Base-by-base conservation (phyloP, 2,329 filamentous ascomycete species). In the Cercospora beticola region DNA sequence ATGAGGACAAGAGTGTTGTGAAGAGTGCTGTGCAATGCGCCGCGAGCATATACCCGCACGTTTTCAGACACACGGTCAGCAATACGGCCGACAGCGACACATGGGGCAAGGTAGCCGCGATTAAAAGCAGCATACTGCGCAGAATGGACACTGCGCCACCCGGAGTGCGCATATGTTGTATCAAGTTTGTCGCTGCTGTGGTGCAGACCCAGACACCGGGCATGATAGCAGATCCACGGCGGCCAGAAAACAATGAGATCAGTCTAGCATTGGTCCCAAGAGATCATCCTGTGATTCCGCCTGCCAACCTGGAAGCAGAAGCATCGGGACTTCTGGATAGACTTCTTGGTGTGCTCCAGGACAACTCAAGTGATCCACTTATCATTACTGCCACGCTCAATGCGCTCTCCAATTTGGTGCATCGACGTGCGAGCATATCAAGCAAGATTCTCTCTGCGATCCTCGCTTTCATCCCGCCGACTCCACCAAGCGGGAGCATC, bases 161-260 rank as follows among this genome's bases (percentile, higher is more conserved):
- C 12, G 90, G 92, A 2, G 88, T 98, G 71, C 90, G 90, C 75
- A 90, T 98, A 79, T 97, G 93, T 84, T 98, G 95, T 83, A 90
- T 98, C 85, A 99, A 99, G 81, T 99, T 99, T 80, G 90, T 93
- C 43, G 94, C 99, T 82, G 89, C 92, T 71, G 92, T 98, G 56
- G 91, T 99, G 56, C 87, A 97, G 73, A 92, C 93, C 18, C 94
- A 99, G 81, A 97, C 93, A 10, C 89, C 90, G n/a, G 92, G 92
- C 58, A 83, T 90, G 68, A 91, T 92, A 73, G 85, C 88, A 66
- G 94, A 98, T 78, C 91, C 92, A 74, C 89, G 92, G 83, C 92
- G 97, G 87, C 79, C 88, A 68, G 90, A 92, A 66, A 87, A 90
- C 75, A 90, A 89, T 71, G 94, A 98, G 77, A 91, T 96, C 52